Evolutionary conservation across 2,329 filamentous ascomycete genomes (phyloP), one percentile per base, ranked within the genome.

Genomic region (Diplodia sapinea): DNA sequence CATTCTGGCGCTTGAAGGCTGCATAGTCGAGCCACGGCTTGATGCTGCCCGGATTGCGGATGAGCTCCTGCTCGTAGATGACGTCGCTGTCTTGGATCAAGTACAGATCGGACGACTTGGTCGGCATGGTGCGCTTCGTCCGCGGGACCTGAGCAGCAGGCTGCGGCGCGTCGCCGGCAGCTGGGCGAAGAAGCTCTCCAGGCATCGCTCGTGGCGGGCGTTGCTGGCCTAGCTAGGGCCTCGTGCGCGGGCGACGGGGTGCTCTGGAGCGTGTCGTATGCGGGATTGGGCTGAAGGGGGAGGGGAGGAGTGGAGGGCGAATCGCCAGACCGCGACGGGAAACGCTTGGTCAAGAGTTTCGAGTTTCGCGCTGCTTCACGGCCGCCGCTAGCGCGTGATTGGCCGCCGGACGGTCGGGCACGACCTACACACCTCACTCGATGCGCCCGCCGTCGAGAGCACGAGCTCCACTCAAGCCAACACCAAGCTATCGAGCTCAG

Each of bases 1-100:
- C 94, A 85, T 96, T 91, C 73, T 93, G 91, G 73, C 88, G 82
- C 81, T 99, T 99, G 85, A 92, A 94, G 72, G 93, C 89, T 77
- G 94, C 91, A 80, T 98, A 99, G 72, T 93, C 89, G 68, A 99
- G 86, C 95, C 95, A 99, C 75, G 95, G 94, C 80, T 94, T 96
- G 72, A 94, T 88, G 78, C 89, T 95, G 74, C 90, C 91, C 9
- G 89, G 88, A 75, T 96, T 92, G 73, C 94, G 91, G 71, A 95
- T 83, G 69, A 98, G 89, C 79, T 99, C 95, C 81, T 97, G 94
- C 82, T 99, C 96, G 84, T 98, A 99, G 69, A 96, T 87, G 66
- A 92, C 90, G 82, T 99, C 95, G 82, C 96, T 93, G 77, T 93
- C 91, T 73, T 89, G 86, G 88, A 94, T 79, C 71, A 80, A 73